phyloP scores from a whole-genome alignment of 208 protist genomes.

The Herpetomonas tarakana region DNA sequence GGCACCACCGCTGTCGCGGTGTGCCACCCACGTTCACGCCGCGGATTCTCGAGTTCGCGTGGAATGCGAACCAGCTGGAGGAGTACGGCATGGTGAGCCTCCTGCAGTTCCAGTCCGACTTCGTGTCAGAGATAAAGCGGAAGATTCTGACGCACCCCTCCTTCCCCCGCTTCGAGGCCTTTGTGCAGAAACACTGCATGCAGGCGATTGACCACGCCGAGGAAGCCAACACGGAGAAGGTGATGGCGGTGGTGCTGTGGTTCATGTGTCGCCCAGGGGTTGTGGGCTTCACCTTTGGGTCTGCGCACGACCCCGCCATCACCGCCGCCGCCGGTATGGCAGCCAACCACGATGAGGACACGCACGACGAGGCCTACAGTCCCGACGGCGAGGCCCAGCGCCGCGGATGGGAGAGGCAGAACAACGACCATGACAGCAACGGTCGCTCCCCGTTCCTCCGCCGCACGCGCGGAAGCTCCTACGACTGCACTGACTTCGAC shows the following conservation, averaged over 20 bases:
- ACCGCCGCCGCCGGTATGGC: background rate
- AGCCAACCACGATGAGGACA: conserved; percentile 4
- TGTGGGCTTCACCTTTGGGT: conserved; percentile 24
- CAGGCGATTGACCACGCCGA: conserved; percentile 1
- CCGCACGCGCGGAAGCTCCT: background rate
- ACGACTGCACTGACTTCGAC: background rate
- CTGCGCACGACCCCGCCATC: background rate
- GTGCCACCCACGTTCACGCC: conserved; percentile 6
- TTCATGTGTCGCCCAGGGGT: conserved; percentile 25
- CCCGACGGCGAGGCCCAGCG: background rate
- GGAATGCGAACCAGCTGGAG: conserved; percentile 34
- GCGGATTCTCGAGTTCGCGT: conserved; percentile 33
- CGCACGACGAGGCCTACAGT: background rate
- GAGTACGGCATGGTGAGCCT: conserved; percentile 33
- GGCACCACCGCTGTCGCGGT: background rate
- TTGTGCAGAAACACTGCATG: conserved; percentile 24
- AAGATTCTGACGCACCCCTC: conserved; percentile 14
- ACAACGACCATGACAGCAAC: background rate
- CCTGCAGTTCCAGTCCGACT: conserved; percentile 14
- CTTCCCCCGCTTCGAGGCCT: conserved; percentile 21
- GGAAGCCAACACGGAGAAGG: conserved; percentile 15
- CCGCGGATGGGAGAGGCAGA: background rate
- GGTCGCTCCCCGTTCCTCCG: background rate
- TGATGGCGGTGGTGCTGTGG: conserved; percentile 30
- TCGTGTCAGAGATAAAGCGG: conserved; percentile 7